Evolutionary conservation across 2,329 filamentous ascomycete genomes (phyloP), one percentile per base, ranked within the genome.

Genomic region (Phaeophleospora eucalypticola): DNA sequence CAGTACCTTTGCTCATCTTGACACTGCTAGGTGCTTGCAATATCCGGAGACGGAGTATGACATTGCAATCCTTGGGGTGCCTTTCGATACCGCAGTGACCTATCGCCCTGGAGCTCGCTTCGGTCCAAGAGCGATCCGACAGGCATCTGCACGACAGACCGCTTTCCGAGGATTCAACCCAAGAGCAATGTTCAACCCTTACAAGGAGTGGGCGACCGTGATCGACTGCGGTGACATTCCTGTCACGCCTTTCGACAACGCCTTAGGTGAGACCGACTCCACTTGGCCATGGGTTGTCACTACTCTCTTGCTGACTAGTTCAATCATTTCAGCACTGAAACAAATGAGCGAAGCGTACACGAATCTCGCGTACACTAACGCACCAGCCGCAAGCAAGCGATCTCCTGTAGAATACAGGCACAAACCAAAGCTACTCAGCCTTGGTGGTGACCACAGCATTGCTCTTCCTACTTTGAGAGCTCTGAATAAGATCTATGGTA

Each of bases 171-270:
- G 85, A 62, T 89, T 86, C 77, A 95, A 95, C 68, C 80, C 86
- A 2, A 82, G 89, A 17, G 89, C 88, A 1, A 78, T 77, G 33
- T 78, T 95, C 56, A 96, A 95, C 67, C 89, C 90, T 0, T 95
- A 93, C 70, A 73, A 74, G 34, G 84, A 79, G 45, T 91, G 86
- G 85, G 86, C 87, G 1, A 81, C 73, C 33, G 81, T 95, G 49
- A 74, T 91, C 41, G 90, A 96, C 72, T 96, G 90, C 66, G 90
- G 90, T 38, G 90, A 95, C 65, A 89, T 95, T 46, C 89, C 90
- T 20, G 76, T 94, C 56, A 87, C 85, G 0, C 89, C 89, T 0
- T 84, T 94, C 58, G 89, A 95, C 71, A 95, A 95, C 65, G 81
- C 75, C 1, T 74, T 95, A 14, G n/a, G n/a, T n/a, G n/a, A n/a